Evolutionary conservation across 1,284 basidiomycete genomes (phyloP), one percentile per base, ranked within the genome.

Genomic region (Tremellales sp.): DNA sequence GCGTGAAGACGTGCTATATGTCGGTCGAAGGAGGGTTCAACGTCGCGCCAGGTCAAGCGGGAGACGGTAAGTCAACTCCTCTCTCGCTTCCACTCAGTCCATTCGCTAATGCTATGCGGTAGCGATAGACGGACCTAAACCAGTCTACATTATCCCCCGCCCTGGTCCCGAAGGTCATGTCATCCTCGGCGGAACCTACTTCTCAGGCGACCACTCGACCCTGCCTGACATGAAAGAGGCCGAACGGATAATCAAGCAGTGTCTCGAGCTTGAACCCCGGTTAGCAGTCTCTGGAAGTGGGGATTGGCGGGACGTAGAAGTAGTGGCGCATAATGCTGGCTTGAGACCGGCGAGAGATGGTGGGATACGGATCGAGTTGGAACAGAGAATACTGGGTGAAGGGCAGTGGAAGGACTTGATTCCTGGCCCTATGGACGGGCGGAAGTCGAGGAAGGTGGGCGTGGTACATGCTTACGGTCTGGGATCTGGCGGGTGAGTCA

Each of bases 261-360:
- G 67, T 46, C 65, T 64, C 54, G 51, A 54, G 17, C 56, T 76
- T 26, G 69, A 70, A 51, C 75, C 74, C 3, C 45, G 51, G 12
- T 58, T 77, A 17, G 66, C 69, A 44, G 67, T 56, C 21, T 45
- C 40, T 1, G 57, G 54, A 11, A 56, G 59, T 45, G 70, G 52
- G 21, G 53, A 40, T 12, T 73, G 70, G 67, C 43, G 49, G 26
- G 73, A 75, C 46, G 75, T 63, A 21, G 78, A 78, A 52, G 74
- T 85, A 24, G 64, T 83, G 17, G 68, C 72, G n/a, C 82, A 84
- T 65, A 83, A 82, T 57, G 83, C 84, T 45, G 88, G 86, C 0
- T 71, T 89, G 29, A 76, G 88, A n/a, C 87, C 88, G 1, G 81
- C 76, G 2, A 76, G 87, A 45, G 79, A 78, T 35, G 83, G 82